Conservation (phyloP, 78 protist species). For the Bodo saltans region DNA sequence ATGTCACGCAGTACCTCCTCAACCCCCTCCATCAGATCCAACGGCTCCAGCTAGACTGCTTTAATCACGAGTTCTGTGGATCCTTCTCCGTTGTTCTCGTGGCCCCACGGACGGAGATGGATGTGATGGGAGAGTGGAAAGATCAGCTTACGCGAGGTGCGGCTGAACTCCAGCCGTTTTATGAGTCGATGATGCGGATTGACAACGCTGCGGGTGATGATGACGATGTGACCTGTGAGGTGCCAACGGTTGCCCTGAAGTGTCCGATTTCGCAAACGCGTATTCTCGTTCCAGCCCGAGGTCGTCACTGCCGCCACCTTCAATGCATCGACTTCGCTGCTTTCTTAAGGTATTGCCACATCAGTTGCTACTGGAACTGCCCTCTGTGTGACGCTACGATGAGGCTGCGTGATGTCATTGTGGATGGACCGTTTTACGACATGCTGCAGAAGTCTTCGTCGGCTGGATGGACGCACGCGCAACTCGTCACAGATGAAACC, state of each 20-base stretch:
- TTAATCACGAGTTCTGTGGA: not conserved
- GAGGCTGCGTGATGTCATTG: not conserved
- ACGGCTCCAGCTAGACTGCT: not conserved
- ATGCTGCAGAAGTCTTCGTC: not conserved
- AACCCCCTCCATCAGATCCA: not conserved
- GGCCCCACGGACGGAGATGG: not conserved
- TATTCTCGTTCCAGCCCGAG: not conserved
- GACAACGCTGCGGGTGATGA: not conserved
- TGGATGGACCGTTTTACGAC: not conserved
- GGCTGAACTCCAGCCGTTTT: not conserved
- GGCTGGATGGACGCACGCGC: no score
- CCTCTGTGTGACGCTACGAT: not conserved
- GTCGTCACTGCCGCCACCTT: not conserved
- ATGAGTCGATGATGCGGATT: not conserved
- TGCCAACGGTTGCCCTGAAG: not conserved
- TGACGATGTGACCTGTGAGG: not conserved
- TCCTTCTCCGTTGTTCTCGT: not conserved
- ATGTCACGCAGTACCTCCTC: not conserved
- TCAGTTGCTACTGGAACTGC: not conserved
- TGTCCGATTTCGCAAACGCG: not conserved
- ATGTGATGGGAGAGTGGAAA: not conserved
- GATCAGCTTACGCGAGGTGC: not conserved
- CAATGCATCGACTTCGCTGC: not conserved
- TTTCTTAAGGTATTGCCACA: not conserved
- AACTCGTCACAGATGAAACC: no score